These are phyloP conservation scores for Rhizoclosmatium globosum DNA, from an alignment of 192 early-diverging fungal species.

Conservation along the genomic window DNA sequence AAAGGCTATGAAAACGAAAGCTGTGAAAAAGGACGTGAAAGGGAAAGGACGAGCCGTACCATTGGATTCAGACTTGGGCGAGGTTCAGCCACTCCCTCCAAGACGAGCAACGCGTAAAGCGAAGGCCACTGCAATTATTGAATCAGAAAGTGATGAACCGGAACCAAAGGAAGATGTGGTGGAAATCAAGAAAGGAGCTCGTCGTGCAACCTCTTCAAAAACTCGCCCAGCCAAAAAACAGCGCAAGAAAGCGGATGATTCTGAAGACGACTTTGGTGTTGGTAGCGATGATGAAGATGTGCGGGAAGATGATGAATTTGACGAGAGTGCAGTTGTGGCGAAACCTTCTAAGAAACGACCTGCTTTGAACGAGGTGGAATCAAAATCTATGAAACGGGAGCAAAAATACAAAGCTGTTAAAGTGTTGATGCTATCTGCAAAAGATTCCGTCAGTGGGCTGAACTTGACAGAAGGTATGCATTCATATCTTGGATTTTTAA, in stretches of 20 bases:
- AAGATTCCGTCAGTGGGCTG: conserved; percentile 40
- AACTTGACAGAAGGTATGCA: conserved; percentile 38
- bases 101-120: not conserved
- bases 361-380: not conserved
- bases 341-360: not conserved
- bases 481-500: not conserved
- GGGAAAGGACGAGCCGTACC: not conserved
- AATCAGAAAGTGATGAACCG: not conserved
- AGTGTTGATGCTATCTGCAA: conserved; percentile 37
- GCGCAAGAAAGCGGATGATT: no score
- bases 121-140: not conserved
- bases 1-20: not conserved
- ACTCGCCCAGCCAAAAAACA: no score
- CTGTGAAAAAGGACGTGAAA: not conserved
- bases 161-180: no score
- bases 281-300: not conserved
- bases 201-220: no score
- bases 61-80: no score
- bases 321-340: no score
- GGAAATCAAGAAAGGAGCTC: no score
- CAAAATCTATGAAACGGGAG: no score
- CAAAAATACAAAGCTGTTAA: conserved; percentile 13
- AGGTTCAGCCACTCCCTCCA: no score
- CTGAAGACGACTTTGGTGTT: no score
- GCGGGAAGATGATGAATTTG: no score